Evolutionary conservation across 2,329 filamentous ascomycete genomes (phyloP).

Genomic region (Aspergillus aculeatinus): DNA sequence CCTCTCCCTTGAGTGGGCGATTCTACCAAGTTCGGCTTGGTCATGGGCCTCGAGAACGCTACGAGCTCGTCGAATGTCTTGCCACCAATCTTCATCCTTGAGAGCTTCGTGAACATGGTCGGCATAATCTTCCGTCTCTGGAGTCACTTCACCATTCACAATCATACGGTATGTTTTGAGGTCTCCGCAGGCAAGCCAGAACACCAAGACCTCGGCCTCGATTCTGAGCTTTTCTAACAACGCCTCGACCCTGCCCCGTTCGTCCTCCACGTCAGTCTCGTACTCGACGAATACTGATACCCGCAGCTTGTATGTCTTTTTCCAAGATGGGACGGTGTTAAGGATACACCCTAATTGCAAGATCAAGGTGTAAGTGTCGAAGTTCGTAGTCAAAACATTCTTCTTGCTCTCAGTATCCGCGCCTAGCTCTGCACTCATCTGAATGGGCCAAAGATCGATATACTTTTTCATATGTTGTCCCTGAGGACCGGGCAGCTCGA

Average conservation of each 20-base stretch:
- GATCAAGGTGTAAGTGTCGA: conserved; percentile 88
- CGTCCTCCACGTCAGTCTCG: conserved; percentile 77
- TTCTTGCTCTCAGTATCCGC: conserved; percentile 62
- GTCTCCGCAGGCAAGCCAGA: conserved; percentile 74
- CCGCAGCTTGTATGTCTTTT: conserved; percentile 67
- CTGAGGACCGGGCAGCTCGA: conserved; percentile 68
- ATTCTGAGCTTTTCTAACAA: conserved; percentile 80
- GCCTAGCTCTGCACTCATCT: conserved; percentile 83
- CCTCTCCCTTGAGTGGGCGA: conserved; percentile 38
- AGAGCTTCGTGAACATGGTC: conserved; percentile 65
- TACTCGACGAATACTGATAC: conserved; percentile 89
- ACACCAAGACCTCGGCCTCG: conserved; percentile 74
- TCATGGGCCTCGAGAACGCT: conserved; percentile 17
- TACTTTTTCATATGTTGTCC: conserved; percentile 67
- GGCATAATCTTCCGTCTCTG: conserved; percentile 55
- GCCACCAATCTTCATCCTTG: conserved; percentile 78
- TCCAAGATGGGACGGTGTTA: conserved; percentile 78
- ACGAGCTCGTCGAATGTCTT: conserved; percentile 61
- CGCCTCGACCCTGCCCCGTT: conserved; percentile 68
- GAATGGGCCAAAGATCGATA: conserved; percentile 88
- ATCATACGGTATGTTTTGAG: conserved; percentile 74
- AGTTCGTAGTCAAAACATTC: conserved; percentile 78
- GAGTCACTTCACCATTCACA: conserved; percentile 64
- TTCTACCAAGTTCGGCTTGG: conserved; percentile 17
- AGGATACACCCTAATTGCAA: conserved; percentile 82